Percentiles rank a stretch among this genome's conserved stretches.
Evolutionary conservation across 768 basidiomycete genomes (phyloP).

Genomic region (Leccinum olivaceopallidum): DNA sequence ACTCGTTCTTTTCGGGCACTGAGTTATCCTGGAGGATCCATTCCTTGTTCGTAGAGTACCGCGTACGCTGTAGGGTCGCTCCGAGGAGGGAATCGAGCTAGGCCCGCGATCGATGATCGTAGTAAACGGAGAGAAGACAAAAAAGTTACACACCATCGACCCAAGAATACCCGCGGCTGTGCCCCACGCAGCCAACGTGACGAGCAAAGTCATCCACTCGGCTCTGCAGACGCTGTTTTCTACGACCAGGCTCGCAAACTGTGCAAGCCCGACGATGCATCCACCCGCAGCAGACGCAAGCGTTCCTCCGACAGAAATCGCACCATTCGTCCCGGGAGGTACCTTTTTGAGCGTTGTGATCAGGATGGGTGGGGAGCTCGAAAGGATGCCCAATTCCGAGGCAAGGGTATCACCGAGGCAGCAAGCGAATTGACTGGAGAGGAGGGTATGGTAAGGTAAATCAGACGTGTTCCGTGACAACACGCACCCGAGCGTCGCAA

Average conservation of each 20-base stretch:
- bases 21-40: slow-evolving; percentile 63
- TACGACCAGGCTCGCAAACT: slow-evolving; percentile 51
- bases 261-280: slow-evolving; percentile 58
- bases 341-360: slow-evolving; percentile 76
- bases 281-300: slow-evolving; percentile 76
- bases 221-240: slow-evolving; percentile 88
- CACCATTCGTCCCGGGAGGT: slow-evolving; percentile 92
- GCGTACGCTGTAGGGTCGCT: slow-evolving; percentile 81
- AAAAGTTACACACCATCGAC: slow-evolving; percentile 57
- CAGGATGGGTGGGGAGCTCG: slow-evolving; percentile 63
- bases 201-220: slow-evolving; percentile 65
- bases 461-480: background rate
- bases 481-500: slow-evolving; percentile 64
- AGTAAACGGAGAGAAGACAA: background rate
- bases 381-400: slow-evolving; percentile 90
- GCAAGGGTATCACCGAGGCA: slow-evolving; percentile 92
- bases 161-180: slow-evolving; percentile 71
- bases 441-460: background rate
- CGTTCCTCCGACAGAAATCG: slow-evolving; percentile 74
- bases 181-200: slow-evolving; percentile 57
- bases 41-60: slow-evolving; percentile 63
- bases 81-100: slow-evolving; percentile 88
- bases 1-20: slow-evolving; percentile 36
- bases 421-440: slow-evolving; percentile 76
- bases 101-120: background rate